Evolutionary conservation across 331 rosid species (phyloP), one percentile per base, ranked within the genome.

Genomic region (Malus hybrid): DNA sequence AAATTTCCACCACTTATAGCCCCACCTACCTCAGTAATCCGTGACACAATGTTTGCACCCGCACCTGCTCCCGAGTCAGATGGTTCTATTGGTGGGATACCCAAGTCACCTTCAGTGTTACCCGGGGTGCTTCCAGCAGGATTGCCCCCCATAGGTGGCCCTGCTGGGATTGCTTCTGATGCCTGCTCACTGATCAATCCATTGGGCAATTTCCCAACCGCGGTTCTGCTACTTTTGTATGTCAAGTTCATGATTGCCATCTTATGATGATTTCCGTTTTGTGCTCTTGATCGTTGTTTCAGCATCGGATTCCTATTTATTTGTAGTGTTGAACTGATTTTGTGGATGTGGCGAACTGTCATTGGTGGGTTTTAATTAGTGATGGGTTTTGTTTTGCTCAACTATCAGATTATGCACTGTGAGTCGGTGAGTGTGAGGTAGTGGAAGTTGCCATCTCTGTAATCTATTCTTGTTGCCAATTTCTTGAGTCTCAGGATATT

Each of bases 1-100:
- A 82, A 82, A 87, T 89, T 92, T 67, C 99, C 97, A 22, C 90
- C 93, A 3, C 91, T 92, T 10, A 60, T 82, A 50, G 99, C 88
- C 24, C 99, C 99, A 10, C 99, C 97, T 28, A 78, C 96, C 15
- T 39, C 96, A 5, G 91, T 89, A 65, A 55, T 64, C 31, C 80
- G 59, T 59, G 93, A 90, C 48, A 36, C 90, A 1, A 44, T 75
- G 3, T 89, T 80, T 83, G 91, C 90, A 18, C 97, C 97, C 0
- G 74, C 97, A 13, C 96, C 97, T 27, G 54, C 95, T 29, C 94
- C 99, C 56, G 76, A 71, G 83, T 88, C 82, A 0, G 89, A 84
- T 10, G 88, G 89, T 70, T 14, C 73, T 0, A 85, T 91, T 82
- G 87, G 88, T 74, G 34, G 70, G 31, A 34, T 80, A 5, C 96